phyloP scores from a whole-genome alignment of 169 alveolate genomes.

The Cryptosporidium tyzzeri region DNA sequence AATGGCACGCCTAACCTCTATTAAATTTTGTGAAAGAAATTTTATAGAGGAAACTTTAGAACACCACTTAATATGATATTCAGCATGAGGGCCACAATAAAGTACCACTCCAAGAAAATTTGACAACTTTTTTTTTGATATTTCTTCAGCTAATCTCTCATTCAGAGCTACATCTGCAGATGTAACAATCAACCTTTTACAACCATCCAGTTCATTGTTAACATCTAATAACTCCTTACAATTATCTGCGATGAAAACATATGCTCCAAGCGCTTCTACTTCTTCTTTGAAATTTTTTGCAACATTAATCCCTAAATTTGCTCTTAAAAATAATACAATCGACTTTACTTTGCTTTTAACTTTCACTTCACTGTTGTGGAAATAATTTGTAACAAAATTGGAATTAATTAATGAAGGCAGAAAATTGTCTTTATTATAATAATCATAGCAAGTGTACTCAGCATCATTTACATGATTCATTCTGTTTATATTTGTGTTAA shows the following conservation, averaged over 20 bases:
- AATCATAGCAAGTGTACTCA: background rate
- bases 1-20: constrained; percentile 75
- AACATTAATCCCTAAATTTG: constrained; percentile 52
- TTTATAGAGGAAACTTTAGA: constrained; percentile 60
- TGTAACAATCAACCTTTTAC: constrained; percentile 63
- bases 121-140: constrained; percentile 41
- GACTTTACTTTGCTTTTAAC: constrained; percentile 56
- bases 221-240: constrained; percentile 35
- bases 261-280: constrained; percentile 76
- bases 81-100: constrained; percentile 75
- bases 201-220: constrained; percentile 64
- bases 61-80: constrained; percentile 72
- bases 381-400: background rate
- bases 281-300: constrained; percentile 64
- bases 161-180: constrained; percentile 73
- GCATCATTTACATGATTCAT: background rate
- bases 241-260: constrained; percentile 49
- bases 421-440: constrained; percentile 23
- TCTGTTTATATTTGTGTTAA: background rate
- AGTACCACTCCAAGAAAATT: constrained; percentile 60
- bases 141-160: constrained; percentile 45
- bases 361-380: background rate
- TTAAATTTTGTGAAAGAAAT: constrained; percentile 62
- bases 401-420: constrained; percentile 33
- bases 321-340: constrained; percentile 68